Evolutionary conservation across 73 alveolate species (phyloP).

Genomic region (Halteria grandinella): DNA sequence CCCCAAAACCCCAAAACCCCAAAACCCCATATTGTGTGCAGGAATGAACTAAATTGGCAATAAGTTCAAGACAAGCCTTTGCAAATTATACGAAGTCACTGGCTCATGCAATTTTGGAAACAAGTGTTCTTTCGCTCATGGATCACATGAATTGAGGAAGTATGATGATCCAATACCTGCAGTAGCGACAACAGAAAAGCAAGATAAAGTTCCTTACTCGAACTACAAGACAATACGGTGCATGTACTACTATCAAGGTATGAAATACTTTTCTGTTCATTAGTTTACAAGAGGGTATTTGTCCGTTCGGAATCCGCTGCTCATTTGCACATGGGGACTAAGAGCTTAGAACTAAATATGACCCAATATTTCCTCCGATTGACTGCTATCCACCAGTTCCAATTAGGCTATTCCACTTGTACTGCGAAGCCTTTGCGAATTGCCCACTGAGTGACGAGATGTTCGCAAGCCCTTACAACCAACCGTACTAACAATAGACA

Average conservation of each 20-base stretch:
- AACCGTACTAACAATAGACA: too few relatives aligned
- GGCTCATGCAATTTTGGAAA: slow-evolving; percentile 42
- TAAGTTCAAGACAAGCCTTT: slow-evolving; percentile 33
- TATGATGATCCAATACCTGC: slow-evolving; percentile 31
- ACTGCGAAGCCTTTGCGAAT: too few relatives aligned
- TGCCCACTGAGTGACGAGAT: too few relatives aligned
- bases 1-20: too few relatives aligned
- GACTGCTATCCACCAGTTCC: slow-evolving; percentile 47
- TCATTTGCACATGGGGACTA: slow-evolving; percentile 52
- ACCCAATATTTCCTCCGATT: slow-evolving; percentile 26
- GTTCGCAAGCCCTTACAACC: too few relatives aligned
- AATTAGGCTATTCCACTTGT: not conserved
- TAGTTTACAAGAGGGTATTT: not conserved
- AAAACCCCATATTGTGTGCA: too few relatives aligned
- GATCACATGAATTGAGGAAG: slow-evolving; percentile 33
- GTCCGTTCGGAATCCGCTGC: slow-evolving; percentile 35
- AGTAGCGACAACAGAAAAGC: slow-evolving; percentile 20
- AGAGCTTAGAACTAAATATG: slow-evolving; percentile 36
- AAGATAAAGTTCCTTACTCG: slow-evolving; percentile 40
- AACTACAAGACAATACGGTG: slow-evolving; percentile 40
- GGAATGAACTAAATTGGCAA: not conserved
- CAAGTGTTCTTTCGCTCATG: slow-evolving; percentile 52
- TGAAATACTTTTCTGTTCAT: not conserved
- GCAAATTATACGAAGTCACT: slow-evolving; percentile 18
- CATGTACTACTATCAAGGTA: slow-evolving; percentile 22